phyloP scores from a whole-genome alignment of 306 rosid species.

The Aeschynomene evenia region DNA sequence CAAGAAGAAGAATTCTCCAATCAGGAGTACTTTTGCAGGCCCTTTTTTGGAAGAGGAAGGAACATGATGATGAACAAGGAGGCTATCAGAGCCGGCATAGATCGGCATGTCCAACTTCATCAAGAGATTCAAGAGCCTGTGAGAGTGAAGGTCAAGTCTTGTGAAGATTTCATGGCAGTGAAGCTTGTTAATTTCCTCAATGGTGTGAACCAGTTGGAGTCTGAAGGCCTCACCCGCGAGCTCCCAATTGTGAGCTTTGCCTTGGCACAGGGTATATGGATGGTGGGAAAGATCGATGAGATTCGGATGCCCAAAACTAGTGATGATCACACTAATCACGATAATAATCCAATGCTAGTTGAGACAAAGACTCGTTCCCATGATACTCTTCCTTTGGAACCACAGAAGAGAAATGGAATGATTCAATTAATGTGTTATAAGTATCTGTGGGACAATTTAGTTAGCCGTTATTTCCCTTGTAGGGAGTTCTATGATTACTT shows the following conservation, averaged over 20 bases:
- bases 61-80: conserved; percentile 27
- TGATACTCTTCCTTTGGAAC: conserved; percentile 61
- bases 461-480: conserved; percentile 43
- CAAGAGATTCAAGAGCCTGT: conserved; percentile 55
- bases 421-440: conserved; percentile 85
- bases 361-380: conserved; percentile 69
- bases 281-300: conserved; percentile 81
- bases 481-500: conserved; percentile 46
- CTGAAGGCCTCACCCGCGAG: conserved; percentile 80
- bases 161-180: conserved; percentile 69
- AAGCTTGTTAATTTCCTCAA: conserved; percentile 62
- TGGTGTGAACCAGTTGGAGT: conserved; percentile 61
- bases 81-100: conserved; percentile 65
- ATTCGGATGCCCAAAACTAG: conserved; percentile 45
- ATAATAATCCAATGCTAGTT: conserved; percentile 54
- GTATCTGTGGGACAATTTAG: conserved; percentile 68
- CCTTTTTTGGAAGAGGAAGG: conserved; percentile 37
- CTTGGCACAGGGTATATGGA: conserved; percentile 60
- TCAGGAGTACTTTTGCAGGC: too few relatives aligned
- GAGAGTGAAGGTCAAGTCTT: conserved; percentile 40
- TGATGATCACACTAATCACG: too few relatives aligned
- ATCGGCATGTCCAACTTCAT: conserved; percentile 65
- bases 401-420: conserved; percentile 79
- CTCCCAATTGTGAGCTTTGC: conserved; percentile 62
- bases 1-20: too few relatives aligned